phyloP scores from a whole-genome alignment of 2,329 filamentous ascomycete genomes.

The Penicillium sp. region DNA sequence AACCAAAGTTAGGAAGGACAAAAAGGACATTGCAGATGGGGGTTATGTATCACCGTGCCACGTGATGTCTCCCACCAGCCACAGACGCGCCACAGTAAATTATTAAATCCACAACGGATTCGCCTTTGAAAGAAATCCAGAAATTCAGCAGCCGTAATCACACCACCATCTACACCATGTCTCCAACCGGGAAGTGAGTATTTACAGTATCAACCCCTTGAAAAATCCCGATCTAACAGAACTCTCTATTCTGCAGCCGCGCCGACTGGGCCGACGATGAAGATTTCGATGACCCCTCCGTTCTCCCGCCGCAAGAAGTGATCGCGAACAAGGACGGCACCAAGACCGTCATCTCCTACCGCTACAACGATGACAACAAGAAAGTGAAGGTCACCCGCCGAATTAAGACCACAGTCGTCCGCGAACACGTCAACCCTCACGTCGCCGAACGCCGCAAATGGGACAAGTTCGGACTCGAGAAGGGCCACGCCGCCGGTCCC shows the following conservation, averaged over 20 bases:
- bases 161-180: conserved; percentile 42
- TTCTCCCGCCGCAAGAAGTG: conserved; percentile 81
- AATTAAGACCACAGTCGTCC: conserved; percentile 87
- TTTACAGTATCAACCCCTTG: background rate
- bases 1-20: no score
- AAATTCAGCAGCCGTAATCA: conserved; percentile 38
- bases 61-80: conserved; percentile 33
- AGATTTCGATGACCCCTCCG: conserved; percentile 79
- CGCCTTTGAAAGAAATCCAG: conserved; percentile 41
- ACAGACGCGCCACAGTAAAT: conserved; percentile 37
- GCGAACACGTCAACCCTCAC: conserved; percentile 91
- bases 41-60: conserved; percentile 3
- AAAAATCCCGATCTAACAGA: conserved; percentile 16
- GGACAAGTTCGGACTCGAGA: conserved; percentile 88
- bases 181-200: conserved; percentile 49
- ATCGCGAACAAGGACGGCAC: conserved; percentile 98
- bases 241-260: conserved; percentile 44
- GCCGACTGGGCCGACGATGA: conserved; percentile 93
- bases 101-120: conserved; percentile 47
- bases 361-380: conserved; percentile 87
- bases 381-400: conserved; percentile 97
- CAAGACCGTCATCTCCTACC: conserved; percentile 89
- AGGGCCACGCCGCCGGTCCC: conserved; percentile 79
- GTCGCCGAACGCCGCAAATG: conserved; percentile 93
- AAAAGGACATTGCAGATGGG: no score